Evolutionary conservation across 495 filamentous ascomycete species (phyloP).

Genomic region (Hyaloscypha variabilis): DNA sequence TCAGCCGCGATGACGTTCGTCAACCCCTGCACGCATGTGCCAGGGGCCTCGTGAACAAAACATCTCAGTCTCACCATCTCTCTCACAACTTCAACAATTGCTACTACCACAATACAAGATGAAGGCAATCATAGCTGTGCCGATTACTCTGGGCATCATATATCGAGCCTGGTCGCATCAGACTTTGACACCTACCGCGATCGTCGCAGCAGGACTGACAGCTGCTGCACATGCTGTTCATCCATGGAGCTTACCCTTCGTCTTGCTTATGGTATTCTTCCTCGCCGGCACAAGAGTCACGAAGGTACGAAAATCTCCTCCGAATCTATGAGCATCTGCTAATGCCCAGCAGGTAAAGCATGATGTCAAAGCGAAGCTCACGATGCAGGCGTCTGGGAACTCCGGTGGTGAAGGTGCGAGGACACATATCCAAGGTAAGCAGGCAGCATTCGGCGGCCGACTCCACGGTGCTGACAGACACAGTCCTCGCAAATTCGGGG

Average conservation of each 20-base stretch:
- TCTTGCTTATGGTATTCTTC: constrained; percentile 84
- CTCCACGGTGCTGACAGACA: background rate
- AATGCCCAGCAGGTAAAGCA: constrained; percentile 70
- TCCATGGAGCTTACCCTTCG: constrained; percentile 88
- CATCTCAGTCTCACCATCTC: background rate
- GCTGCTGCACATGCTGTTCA: constrained; percentile 82
- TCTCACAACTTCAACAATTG: background rate
- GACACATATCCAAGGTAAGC: constrained; percentile 70
- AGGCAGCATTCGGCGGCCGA: background rate
- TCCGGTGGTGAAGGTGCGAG: constrained; percentile 78
- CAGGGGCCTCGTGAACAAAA: background rate
- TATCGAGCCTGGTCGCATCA: constrained; percentile 73
- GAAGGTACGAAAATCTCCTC: constrained; percentile 54
- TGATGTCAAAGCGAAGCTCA: constrained; percentile 79
- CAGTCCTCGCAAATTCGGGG: constrained; percentile 83
- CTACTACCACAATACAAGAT: constrained; percentile 44
- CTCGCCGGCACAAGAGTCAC: constrained; percentile 81
- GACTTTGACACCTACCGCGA: constrained; percentile 74
- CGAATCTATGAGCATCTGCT: constrained; percentile 6
- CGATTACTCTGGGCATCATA: constrained; percentile 63
- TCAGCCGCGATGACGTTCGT: background rate
- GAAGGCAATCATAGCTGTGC: constrained; percentile 71
- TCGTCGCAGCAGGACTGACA: constrained; percentile 69
- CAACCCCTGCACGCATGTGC: background rate
- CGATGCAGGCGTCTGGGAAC: constrained; percentile 70